Evolutionary conservation across 805 yeast genomes (phyloP), one percentile per base, ranked within the genome.

Genomic region (Ogataea corticis): DNA sequence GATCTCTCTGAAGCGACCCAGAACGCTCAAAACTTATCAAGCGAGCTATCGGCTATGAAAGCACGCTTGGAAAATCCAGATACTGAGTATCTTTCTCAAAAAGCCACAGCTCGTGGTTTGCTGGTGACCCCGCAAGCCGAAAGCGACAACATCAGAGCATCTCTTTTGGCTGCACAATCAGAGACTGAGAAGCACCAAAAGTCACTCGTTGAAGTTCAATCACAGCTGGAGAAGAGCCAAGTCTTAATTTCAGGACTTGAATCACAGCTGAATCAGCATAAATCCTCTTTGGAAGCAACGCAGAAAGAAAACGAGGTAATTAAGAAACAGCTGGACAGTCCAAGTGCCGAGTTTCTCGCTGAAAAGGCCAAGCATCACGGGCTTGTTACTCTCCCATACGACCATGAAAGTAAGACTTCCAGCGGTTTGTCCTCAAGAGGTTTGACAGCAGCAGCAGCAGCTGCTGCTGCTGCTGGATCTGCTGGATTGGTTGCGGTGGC

Each of bases 401-500:
- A 4, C 4, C 32, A 14, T 4, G 25, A 37, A 21, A 5, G 9
- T 6, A 21, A 21, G 9, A 9, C 25, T 5, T 6, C 9, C 25
- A 21, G 25, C 25, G 25, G 25, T 9, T 21, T 9, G 7, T 9
- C 25, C 9, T 6, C 25, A 21, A 21, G 9, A 21, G 25, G 7
- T 6, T 21, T 21, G 25, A 38, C 41, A 11, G 42, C 47, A 18
- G 38, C 40, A n/a, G n/a, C n/a, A n/a, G n/a, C n/a, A n/a, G n/a
- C n/a, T n/a, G n/a, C n/a, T 4, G 30, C 44, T 3, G 47, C 33
- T 35, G 72, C 75, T 0, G 41, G 52, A 13, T 65, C 61, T 7
- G 50, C 62, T 23, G 76, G 72, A 1, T 57, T 69, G 28, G 60
- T 65, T 13, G 61, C 73, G 16, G 58, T 76, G 12, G 58, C 71